phyloP scores from a whole-genome alignment of 768 basidiomycete genomes.

The Wakefieldia striispora region DNA sequence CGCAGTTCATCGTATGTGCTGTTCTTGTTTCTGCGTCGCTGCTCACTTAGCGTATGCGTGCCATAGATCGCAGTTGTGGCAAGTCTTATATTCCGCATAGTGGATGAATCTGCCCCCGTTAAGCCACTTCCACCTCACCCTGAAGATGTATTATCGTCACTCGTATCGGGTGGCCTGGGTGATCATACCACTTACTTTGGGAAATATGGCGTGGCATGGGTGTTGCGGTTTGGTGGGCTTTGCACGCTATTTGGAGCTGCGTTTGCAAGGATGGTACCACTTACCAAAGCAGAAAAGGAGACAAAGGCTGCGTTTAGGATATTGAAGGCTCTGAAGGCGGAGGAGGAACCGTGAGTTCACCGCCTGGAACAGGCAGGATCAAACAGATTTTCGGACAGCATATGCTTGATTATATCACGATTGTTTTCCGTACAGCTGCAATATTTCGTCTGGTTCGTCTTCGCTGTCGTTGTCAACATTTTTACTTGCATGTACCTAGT shows the following conservation, averaged over 20 bases:
- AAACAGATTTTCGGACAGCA: background rate
- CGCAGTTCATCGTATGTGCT: slow-evolving; percentile 82
- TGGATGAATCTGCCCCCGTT: slow-evolving; percentile 47
- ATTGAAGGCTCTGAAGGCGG: slow-evolving; percentile 73
- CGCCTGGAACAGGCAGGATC: background rate
- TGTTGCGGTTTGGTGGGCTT: slow-evolving; percentile 86
- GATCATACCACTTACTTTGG: slow-evolving; percentile 63
- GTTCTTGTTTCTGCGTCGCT: background rate
- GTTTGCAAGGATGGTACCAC: slow-evolving; percentile 79
- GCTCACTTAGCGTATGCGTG: background rate
- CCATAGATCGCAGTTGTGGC: slow-evolving; percentile 82
- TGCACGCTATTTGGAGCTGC: slow-evolving; percentile 80
- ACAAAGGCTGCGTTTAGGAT: slow-evolving; percentile 80
- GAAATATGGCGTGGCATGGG: slow-evolving; percentile 92
- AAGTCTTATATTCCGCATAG: slow-evolving; percentile 80
- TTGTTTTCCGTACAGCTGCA: slow-evolving; percentile 1
- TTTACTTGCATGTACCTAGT: slow-evolving; percentile 1
- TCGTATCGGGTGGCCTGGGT: slow-evolving; percentile 27
- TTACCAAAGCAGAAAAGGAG: slow-evolving; percentile 87
- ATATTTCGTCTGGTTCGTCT: slow-evolving; percentile 3
- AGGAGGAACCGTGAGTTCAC: slow-evolving; percentile 43
- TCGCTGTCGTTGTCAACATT: background rate
- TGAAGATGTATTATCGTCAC: slow-evolving; percentile 29
- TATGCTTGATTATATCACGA: slow-evolving; percentile 16
- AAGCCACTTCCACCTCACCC: slow-evolving; percentile 24